Evolutionary conservation across 2,329 filamentous ascomycete genomes (phyloP).

Genomic region (Fusarium sp.): DNA sequence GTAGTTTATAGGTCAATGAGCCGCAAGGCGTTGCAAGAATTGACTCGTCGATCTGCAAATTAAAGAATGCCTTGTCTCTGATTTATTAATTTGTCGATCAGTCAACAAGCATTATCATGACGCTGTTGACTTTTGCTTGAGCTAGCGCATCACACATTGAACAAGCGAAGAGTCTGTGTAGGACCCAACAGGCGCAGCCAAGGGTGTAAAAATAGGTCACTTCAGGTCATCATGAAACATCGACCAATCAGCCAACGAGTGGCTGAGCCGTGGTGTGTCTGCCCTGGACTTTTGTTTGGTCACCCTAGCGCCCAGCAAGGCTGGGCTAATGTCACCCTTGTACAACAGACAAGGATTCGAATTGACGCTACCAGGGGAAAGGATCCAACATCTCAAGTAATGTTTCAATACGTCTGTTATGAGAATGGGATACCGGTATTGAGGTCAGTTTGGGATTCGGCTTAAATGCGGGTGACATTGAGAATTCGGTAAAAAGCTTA

Average conservation of each 20-base stretch:
- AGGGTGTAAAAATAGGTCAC: constrained; percentile 37
- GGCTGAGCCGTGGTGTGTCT: constrained; percentile 26
- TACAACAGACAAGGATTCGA: constrained; percentile 16
- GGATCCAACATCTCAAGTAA: constrained; percentile 13
- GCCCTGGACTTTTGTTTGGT: constrained; percentile 10
- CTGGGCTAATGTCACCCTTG: constrained; percentile 30
- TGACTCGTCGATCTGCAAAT: not conserved
- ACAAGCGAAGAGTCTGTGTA: constrained; percentile 6
- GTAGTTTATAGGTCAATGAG: not conserved
- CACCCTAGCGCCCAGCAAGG: constrained; percentile 31
- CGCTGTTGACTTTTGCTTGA: not conserved
- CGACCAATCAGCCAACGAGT: constrained; percentile 26
- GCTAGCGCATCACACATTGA: not conserved
- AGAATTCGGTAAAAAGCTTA: not conserved
- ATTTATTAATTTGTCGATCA: constrained; percentile 29
- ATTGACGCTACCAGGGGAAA: constrained; percentile 29
- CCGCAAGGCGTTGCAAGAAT: constrained; percentile 11
- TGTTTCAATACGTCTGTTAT: constrained; percentile 16
- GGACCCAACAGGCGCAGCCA: constrained; percentile 26
- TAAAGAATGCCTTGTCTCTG: constrained; percentile 25
- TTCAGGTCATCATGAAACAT: constrained; percentile 24
- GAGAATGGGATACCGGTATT: not conserved
- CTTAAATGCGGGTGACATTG: not conserved
- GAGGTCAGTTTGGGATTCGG: not conserved
- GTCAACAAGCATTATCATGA: constrained; percentile 19